Conservation (phyloP, 1,284 basidiomycete species). For the Marasmius fiardii region DNA sequence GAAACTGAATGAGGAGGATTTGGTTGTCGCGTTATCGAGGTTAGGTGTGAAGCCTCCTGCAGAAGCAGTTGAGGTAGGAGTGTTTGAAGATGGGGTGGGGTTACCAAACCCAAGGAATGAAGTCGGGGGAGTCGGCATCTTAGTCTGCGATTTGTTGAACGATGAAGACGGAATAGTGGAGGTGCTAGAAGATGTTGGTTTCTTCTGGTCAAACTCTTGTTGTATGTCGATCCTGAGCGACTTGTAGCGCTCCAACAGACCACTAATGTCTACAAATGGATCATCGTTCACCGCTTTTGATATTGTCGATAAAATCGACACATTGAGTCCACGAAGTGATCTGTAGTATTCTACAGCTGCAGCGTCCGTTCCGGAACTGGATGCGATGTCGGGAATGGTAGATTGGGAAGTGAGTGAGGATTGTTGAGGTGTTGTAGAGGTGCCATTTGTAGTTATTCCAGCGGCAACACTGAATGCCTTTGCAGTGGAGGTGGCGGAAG, state of each 20-base stretch:
- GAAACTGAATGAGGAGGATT: slow-evolving; percentile 22
- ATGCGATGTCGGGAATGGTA: slow-evolving; percentile 8
- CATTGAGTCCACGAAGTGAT: slow-evolving; percentile 78
- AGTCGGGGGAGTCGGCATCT: slow-evolving; percentile 43
- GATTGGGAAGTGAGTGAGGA: slow-evolving; percentile 9
- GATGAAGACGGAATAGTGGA: slow-evolving; percentile 18
- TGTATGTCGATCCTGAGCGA: slow-evolving; percentile 54
- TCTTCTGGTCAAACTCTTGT: slow-evolving; percentile 47
- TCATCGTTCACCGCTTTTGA: slow-evolving; percentile 65
- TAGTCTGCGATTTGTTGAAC: slow-evolving; percentile 10
- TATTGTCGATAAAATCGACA: slow-evolving; percentile 64
- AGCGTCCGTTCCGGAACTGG: slow-evolving; percentile 18
- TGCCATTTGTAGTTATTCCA: slow-evolving; percentile 11
- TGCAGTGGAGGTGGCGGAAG: slow-evolving; percentile 35
- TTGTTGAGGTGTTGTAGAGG: slow-evolving; percentile 11
- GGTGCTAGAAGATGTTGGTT: neutral
- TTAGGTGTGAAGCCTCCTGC: slow-evolving; percentile 21
- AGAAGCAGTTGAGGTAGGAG: slow-evolving; percentile 9
- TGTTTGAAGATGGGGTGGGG: slow-evolving; percentile 14
- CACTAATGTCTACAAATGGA: slow-evolving; percentile 70
- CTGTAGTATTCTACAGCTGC: slow-evolving; percentile 56
- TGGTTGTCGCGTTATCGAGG: slow-evolving; percentile 12
- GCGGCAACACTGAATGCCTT: slow-evolving; percentile 40
- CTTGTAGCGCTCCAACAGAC: slow-evolving; percentile 65
- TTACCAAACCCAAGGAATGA: slow-evolving; percentile 28